phyloP scores from a whole-genome alignment of 352 stramenopile genomes.

The Globisporangium recalcitrans region DNA sequence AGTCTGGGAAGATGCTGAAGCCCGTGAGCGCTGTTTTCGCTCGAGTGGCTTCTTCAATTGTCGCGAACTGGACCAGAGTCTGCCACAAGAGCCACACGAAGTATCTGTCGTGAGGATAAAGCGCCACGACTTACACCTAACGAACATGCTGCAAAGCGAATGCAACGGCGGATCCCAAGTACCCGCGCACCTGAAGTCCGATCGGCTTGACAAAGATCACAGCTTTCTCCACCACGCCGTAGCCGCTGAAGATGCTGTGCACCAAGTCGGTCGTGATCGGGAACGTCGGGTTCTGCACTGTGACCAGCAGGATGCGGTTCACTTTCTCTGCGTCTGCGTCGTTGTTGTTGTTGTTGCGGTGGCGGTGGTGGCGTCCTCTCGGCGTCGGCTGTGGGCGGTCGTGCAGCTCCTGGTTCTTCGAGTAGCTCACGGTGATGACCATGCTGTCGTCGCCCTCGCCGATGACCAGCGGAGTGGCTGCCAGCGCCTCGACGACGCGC shows the following conservation, averaged over 20 bases:
- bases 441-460: conserved; percentile 12
- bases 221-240: conserved; percentile 50
- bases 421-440: conserved; percentile 31
- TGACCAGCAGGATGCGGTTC: conserved; percentile 62
- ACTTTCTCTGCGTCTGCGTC: conserved; percentile 10
- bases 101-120: neutral
- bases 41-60: conserved; percentile 30
- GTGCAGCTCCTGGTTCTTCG: conserved; percentile 59
- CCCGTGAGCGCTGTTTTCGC: conserved; percentile 47
- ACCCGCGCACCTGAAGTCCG: conserved; percentile 29
- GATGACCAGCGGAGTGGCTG: conserved; percentile 23
- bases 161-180: no score
- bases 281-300: conserved; percentile 61
- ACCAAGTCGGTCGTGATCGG: conserved; percentile 56
- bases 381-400: conserved; percentile 21
- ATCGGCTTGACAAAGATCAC: conserved; percentile 62
- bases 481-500: conserved; percentile 24
- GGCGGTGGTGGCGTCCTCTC: conserved; percentile 7
- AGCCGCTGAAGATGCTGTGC: conserved; percentile 37
- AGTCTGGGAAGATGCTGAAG: conserved; percentile 54
- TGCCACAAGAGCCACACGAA: conserved; percentile 10
- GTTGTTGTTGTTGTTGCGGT: conserved; percentile 1
- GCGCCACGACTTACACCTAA: no score
- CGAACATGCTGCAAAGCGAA: no score
- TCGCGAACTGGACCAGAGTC: conserved; percentile 53